Conservation (phyloP, 306 rosid genomes). For the Cucurbita ficifolia region DNA sequence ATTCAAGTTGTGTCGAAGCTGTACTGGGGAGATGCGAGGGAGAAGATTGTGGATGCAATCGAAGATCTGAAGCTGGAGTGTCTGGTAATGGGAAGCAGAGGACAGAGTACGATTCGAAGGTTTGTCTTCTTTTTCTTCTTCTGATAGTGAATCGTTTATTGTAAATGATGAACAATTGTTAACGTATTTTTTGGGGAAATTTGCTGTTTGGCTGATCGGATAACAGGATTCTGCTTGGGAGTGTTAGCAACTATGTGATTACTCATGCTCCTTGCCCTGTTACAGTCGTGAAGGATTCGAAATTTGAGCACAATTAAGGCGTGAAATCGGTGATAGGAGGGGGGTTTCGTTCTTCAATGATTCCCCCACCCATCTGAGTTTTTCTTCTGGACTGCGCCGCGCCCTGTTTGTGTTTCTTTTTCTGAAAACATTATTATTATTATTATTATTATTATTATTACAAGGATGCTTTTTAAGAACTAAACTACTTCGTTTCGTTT, state of each 20-base stretch:
- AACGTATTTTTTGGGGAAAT: neutral
- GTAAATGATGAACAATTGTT: neutral
- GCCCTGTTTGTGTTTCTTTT: neutral
- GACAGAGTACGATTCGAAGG: conserved; percentile 59
- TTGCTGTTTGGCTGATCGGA: neutral
- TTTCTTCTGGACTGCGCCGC: neutral
- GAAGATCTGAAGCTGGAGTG: conserved; percentile 73
- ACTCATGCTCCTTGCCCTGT: conserved; percentile 66
- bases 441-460: too few relatives aligned
- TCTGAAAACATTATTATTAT: neutral
- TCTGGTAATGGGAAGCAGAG: conserved; percentile 92
- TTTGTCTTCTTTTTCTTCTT: neutral
- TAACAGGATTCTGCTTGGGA: conserved; percentile 68
- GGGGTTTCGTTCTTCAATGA: neutral
- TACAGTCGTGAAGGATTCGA: conserved; percentile 54
- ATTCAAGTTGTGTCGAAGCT: conserved; percentile 41
- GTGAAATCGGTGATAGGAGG: neutral
- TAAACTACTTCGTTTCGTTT: too few relatives aligned
- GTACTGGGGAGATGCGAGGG: conserved; percentile 93
- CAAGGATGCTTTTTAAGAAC: neutral
- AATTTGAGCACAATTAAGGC: conserved; percentile 6
- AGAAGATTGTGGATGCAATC: conserved; percentile 57
- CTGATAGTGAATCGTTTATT: neutral
- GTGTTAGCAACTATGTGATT: conserved; percentile 73
- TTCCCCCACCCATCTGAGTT: too few relatives aligned